Percentiles rank a stretch among this genome's conserved stretches.
Evolutionary conservation across 371 early-diverging fungal genomes (phyloP).

Genomic region (Mortierella sp.): DNA sequence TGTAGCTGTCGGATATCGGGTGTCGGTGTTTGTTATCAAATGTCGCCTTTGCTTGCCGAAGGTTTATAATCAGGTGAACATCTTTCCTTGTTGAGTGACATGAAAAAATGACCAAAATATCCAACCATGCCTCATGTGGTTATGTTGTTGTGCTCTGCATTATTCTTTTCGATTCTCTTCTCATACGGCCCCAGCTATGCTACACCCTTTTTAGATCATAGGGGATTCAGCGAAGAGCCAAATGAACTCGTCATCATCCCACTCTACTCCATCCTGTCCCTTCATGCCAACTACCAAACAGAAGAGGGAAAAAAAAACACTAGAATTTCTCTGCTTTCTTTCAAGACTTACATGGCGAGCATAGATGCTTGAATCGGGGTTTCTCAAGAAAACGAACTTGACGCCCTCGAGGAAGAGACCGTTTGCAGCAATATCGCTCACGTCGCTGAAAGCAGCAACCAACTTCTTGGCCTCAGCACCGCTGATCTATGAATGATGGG

Average conservation of each 20-base stretch:
- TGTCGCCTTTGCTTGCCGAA: not conserved
- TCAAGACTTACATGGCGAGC: slow-evolving; percentile 79
- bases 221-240: not conserved
- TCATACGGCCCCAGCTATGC: not conserved
- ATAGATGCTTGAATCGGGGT: slow-evolving; percentile 76
- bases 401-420: slow-evolving; percentile 79
- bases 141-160: not conserved
- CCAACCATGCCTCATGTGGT: not conserved
- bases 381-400: slow-evolving; percentile 83
- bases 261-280: not conserved
- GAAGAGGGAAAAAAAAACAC: not conserved
- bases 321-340: too few species aligned
- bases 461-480: slow-evolving; percentile 73
- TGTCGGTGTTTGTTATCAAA: not conserved
- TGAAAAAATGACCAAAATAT: not conserved
- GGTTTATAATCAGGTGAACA: not conserved
- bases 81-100: not conserved
- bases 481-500: slow-evolving; percentile 61
- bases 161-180: not conserved
- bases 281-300: not conserved
- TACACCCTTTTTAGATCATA: not conserved
- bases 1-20: too few species aligned
- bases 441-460: slow-evolving; percentile 75
- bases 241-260: not conserved
- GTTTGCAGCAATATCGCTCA: slow-evolving; percentile 66